These are phyloP conservation scores for Parachaetomium inaequale DNA, from an alignment of 495 filamentous ascomycete species.

Conservation along the genomic window DNA sequence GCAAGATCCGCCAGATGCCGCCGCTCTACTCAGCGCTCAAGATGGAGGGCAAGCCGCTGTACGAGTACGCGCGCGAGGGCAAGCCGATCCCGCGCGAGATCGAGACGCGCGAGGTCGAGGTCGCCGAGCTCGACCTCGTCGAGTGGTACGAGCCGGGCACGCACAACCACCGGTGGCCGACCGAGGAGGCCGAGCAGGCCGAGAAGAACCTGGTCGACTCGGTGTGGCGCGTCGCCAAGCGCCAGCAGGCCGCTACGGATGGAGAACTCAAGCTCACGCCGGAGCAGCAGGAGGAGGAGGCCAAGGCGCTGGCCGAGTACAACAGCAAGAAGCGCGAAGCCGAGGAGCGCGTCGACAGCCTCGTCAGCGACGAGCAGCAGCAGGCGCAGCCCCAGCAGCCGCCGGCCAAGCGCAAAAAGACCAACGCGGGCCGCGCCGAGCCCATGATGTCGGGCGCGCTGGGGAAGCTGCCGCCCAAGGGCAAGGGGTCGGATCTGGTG, in stretches of 20 bases:
- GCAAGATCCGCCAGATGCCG: conserved; percentile 85
- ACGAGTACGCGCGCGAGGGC: conserved; percentile 92
- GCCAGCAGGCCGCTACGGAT: conserved; percentile 33
- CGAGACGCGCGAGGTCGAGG: conserved; percentile 70
- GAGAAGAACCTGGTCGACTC: conserved; percentile 72
- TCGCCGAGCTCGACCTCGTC: conserved; percentile 68
- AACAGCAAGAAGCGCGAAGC: conserved; percentile 48
- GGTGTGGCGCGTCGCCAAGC: conserved; percentile 54
- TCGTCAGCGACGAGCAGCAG: conserved; percentile 31
- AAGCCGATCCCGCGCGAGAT: conserved; percentile 81
- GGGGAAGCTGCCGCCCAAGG: conserved; percentile 27
- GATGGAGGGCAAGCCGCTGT: conserved; percentile 85
- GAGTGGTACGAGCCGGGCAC: conserved; percentile 85
- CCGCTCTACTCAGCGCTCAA: conserved; percentile 89
- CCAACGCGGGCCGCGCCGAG: conserved; percentile 27
- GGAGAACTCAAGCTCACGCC: conserved; percentile 36
- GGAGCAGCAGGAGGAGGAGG: conserved; percentile 47
- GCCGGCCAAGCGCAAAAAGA: conserved; percentile 34
- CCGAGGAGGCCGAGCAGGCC: conserved; percentile 64
- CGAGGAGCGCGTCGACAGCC: conserved; percentile 41
- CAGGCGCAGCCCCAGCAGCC: neutral
- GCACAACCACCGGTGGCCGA: conserved; percentile 69
- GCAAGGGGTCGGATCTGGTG: conserved; percentile 36
- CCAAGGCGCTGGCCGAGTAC: conserved; percentile 41
- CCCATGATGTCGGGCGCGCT: conserved; percentile 55